Evolutionary conservation across 331 rosid genomes (phyloP).

Genomic region (Telfairia occidentalis): DNA sequence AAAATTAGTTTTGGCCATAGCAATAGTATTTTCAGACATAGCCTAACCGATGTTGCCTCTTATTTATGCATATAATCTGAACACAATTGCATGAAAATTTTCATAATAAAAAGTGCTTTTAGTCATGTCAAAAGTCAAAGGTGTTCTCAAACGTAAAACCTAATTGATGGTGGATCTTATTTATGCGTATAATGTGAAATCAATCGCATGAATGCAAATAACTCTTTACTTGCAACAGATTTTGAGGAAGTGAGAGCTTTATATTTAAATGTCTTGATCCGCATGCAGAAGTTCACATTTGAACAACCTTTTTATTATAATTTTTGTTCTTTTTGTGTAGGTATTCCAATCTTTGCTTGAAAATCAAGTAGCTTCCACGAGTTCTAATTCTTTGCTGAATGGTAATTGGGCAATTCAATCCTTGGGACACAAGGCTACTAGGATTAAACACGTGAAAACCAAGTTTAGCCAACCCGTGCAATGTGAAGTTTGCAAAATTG

Average conservation of each 20-base stretch:
- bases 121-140: neutral
- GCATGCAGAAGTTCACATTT: neutral
- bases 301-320: neutral
- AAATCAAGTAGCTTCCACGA: slow-evolving; percentile 23
- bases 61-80: neutral
- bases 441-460: slow-evolving; percentile 21
- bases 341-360: slow-evolving; percentile 25
- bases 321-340: slow-evolving; percentile 24
- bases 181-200: neutral
- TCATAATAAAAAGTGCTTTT: neutral
- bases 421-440: slow-evolving; percentile 7
- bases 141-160: neutral
- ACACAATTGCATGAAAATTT: neutral
- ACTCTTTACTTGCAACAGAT: neutral
- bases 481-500: slow-evolving; percentile 29
- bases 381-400: slow-evolving; percentile 25
- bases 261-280: neutral
- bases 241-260: neutral
- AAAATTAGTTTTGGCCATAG: neutral
- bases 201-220: neutral
- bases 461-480: slow-evolving; percentile 17
- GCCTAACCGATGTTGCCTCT: neutral
- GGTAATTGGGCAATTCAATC: slow-evolving; percentile 21
- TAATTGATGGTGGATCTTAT: neutral
- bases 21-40: neutral